Base-by-base conservation (phyloP, 306 rosid genomes). In the Fragaria nilgerrensis region DNA sequence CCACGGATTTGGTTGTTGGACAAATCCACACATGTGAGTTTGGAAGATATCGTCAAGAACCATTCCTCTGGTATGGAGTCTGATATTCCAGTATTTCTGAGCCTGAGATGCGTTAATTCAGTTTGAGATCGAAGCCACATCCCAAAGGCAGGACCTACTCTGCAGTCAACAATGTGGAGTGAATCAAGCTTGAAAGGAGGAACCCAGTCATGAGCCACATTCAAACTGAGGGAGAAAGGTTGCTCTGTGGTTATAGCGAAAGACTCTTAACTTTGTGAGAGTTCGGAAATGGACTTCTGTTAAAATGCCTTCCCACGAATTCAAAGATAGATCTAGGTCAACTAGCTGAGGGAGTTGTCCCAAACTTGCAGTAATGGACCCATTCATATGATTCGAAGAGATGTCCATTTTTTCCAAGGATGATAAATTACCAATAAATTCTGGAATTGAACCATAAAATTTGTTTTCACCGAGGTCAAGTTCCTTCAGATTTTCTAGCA, bases 281-380 rank as follows among this genome's bases (percentile, higher is more conserved):
- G 62, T 71, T 10, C 4, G 15, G 47, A 78, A 78, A 48, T 78
- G 77, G 29, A 22, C 63, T 25, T 61, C 77, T 0, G 72, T 58
- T 8, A 61, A 3, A 37, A 0, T 32, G 11, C 72, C 77, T 43
- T 19, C 29, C 62, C 37, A 78, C 17, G 16, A 29, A 10, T 78
- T 73, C 22, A 0, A 0, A 7, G 19, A 15, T 16, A 71, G 37
- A 49, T 8, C 14, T 14, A 71, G 75, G 12, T 14, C 0, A 14
- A 47, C 27, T 7, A 44, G 59, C 5, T 78, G 34, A 25, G 9
- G 61, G 72, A 59, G 52, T 32, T 32, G 4, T 32, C 34, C 34
- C 34, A 32, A 13, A 45, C 14, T 49, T 49, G 17, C 25, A 59
- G 77, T 73, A 62, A 71, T 72, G 23, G 82, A 47, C 32, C 55